These are phyloP conservation scores for Plasmodium yoelii DNA, from an alignment of 169 alveolate genomes.

Conservation along the genomic window DNA sequence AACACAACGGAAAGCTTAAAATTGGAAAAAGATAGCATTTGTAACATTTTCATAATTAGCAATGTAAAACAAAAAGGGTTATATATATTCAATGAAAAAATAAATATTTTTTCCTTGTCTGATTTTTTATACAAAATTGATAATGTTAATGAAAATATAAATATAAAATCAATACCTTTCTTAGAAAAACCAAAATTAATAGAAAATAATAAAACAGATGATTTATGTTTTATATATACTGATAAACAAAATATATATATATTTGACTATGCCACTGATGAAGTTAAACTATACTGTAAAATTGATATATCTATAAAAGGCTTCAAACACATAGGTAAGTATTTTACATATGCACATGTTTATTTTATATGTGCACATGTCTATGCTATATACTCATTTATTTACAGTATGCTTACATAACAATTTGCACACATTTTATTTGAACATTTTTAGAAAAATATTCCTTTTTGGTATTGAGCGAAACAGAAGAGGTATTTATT, in stretches of 20 bases:
- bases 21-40: slow-evolving; percentile 8
- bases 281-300: slow-evolving; percentile 24
- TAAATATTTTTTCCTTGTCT: slow-evolving; percentile 51
- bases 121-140: slow-evolving; percentile 75
- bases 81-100: slow-evolving; percentile 23
- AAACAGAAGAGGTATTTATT: slow-evolving; percentile 20
- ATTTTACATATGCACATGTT: background rate
- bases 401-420: background rate
- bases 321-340: slow-evolving; percentile 41
- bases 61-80: slow-evolving; percentile 66
- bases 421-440: background rate
- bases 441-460: slow-evolving; percentile 6
- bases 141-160: slow-evolving; percentile 46
- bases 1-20: background rate
- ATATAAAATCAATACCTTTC: slow-evolving; percentile 53
- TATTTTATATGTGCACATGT: background rate
- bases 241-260: slow-evolving; percentile 34
- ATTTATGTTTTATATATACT: slow-evolving; percentile 43
- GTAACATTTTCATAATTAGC: slow-evolving; percentile 43
- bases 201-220: slow-evolving; percentile 60
- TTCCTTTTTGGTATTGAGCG: slow-evolving; percentile 22
- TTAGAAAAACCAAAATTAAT: slow-evolving; percentile 37
- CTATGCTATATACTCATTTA: background rate
- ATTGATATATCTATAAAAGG: background rate
- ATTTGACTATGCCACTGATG: slow-evolving; percentile 59